Evolutionary conservation across 1,139 yeast species (phyloP), one percentile per base, ranked within the genome.

Genomic region (Protomyces inundatus): DNA sequence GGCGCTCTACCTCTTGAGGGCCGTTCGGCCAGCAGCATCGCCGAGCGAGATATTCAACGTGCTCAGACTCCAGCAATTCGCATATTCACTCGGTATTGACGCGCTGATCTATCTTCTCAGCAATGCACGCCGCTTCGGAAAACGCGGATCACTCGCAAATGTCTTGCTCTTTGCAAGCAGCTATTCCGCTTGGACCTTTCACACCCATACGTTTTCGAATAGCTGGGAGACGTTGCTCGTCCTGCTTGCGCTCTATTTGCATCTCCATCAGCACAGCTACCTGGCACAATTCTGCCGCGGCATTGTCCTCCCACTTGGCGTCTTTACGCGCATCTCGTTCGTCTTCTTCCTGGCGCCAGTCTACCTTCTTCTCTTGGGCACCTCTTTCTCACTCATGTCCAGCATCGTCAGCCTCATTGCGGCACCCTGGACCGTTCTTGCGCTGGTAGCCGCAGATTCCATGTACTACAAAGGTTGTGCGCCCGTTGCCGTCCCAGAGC

Each of bases 131-230:
- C 35, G 45, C 2, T 34, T 23, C 30, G 30, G 30, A 10, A 23
- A 42, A 14, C 16, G 23, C 10, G 23, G 23, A 23, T 14, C 48
- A 30, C 23, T 42, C 4, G 36, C 54, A 10, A 35, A 16, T 35
- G 30, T 65, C 45, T 40, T 55, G 30, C 36, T 61, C 55, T 56
- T 54, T 48, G 67, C 68, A 3, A 42, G 59, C 30, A 57, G 64
- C 0, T 93, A 88, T 72, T 80, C 90, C 10, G 86, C 96, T 0
- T 80, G 89, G 77, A 84, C 87, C 0, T 86, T 85, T 70, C 98
- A 93, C 72, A 80, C 89, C 0, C 98, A 91, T 72, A 85, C 95
- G 1, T 89, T 95, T 71, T 88, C 97, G 42, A 95, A 95, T 73
- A 83, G 91, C 36, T 73, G 89, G 3, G 99, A 95, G 71, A 89